These are phyloP conservation scores for Ascocoryne sarcoides DNA, from an alignment of 2,329 filamentous ascomycete genomes.

Conservation along the genomic window DNA sequence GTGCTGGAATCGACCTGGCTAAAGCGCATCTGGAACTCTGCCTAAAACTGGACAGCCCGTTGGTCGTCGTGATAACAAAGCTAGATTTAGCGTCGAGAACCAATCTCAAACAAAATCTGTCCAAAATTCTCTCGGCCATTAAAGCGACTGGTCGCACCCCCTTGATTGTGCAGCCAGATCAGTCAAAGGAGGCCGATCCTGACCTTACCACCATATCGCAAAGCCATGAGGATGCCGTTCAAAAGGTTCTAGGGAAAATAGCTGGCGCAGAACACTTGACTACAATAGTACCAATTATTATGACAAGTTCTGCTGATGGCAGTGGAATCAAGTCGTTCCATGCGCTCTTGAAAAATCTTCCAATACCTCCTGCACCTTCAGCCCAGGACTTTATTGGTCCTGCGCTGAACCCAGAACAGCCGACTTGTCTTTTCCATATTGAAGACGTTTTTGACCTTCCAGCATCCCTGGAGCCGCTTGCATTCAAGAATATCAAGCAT, in stretches of 20 bases:
- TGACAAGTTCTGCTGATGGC: conserved; percentile 82
- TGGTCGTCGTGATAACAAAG: conserved; percentile 83
- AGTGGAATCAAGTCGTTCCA: conserved; percentile 75
- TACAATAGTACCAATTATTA: conserved; percentile 66
- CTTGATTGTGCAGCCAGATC: conserved; percentile 56
- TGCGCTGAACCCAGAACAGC: conserved; percentile 49
- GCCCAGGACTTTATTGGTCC: conserved; percentile 44
- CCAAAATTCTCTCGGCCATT: conserved; percentile 64
- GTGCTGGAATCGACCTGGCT: conserved; percentile 59
- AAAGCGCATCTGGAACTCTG: conserved; percentile 79
- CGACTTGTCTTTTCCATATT: conserved; percentile 69
- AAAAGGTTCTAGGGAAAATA: conserved; percentile 45
- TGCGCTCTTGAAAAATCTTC: conserved; percentile 68
- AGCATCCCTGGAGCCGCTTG: conserved; percentile 46
- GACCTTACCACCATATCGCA: conserved; percentile 49
- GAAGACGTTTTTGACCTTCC: conserved; percentile 81
- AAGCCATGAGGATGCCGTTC: conserved; percentile 49
- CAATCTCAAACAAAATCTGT: conserved; percentile 61
- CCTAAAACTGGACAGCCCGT: conserved; percentile 66
- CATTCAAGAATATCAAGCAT: conserved; percentile 32
- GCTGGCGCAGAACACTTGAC: conserved; percentile 29
- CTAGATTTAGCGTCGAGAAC: conserved; percentile 73
- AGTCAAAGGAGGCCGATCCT: conserved; percentile 36
- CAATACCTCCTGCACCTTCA: conserved; percentile 51
- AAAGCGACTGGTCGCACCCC: conserved; percentile 70